Conservation (phyloP, 345 rosid species). For the Salix suchowensis region DNA sequence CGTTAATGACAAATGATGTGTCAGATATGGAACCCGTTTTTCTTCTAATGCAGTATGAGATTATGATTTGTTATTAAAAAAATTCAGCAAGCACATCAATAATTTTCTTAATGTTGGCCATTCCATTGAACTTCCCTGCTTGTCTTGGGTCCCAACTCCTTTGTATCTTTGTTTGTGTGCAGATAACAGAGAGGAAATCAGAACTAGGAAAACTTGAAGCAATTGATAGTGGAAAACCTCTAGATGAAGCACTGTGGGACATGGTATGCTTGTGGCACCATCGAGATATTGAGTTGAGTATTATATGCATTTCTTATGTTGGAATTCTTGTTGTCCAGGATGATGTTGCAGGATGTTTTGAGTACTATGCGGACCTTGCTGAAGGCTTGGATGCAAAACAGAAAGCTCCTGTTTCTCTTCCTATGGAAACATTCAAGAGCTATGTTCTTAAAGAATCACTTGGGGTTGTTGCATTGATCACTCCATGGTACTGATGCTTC, state of each 20-base stretch:
- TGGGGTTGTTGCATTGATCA: constrained; percentile 92
- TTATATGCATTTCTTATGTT: constrained; percentile 15
- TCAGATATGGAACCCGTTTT: background rate
- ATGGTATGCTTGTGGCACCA: constrained; percentile 43
- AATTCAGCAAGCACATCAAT: background rate
- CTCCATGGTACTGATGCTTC: constrained; percentile 68
- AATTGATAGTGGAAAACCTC: constrained; percentile 86
- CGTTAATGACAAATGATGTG: background rate
- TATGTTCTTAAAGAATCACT: constrained; percentile 79
- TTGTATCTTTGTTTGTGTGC: background rate
- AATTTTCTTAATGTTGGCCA: too few species aligned
- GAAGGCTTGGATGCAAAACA: constrained; percentile 90
- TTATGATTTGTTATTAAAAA: background rate
- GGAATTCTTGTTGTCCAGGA: constrained; percentile 54
- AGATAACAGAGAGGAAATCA: constrained; percentile 79
- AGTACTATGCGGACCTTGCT: constrained; percentile 93
- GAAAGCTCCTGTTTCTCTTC: constrained; percentile 80
- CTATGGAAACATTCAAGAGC: constrained; percentile 72
- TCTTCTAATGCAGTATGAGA: background rate
- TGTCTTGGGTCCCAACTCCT: background rate
- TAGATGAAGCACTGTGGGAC: constrained; percentile 92
- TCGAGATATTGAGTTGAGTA: background rate
- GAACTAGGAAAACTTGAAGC: constrained; percentile 81
- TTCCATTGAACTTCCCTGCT: background rate
- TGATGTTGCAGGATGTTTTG: constrained; percentile 96